Evolutionary conservation across 345 rosid genomes (phyloP).

Genomic region (Citrus cavaleriei): DNA sequence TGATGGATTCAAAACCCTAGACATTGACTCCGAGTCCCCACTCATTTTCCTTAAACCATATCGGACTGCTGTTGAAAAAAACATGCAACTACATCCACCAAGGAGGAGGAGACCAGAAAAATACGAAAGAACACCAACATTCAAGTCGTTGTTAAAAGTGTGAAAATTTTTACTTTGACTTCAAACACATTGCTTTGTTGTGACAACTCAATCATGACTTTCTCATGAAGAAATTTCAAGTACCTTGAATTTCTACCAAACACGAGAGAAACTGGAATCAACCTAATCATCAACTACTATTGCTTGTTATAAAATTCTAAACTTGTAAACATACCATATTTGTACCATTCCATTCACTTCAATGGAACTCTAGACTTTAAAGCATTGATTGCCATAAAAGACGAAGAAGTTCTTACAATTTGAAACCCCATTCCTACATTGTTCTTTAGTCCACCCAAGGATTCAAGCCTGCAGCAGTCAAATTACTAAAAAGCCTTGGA

Average conservation of each 20-base stretch:
- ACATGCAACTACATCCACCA: not conserved
- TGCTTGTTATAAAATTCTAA: not conserved
- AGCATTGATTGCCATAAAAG: slow-evolving; percentile 21
- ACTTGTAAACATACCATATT: not conserved
- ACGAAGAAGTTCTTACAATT: slow-evolving; percentile 33
- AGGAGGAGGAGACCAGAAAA: not conserved
- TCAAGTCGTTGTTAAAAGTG: not conserved
- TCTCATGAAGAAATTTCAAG: not conserved
- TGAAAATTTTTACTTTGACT: not conserved
- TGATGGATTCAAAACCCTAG: not conserved
- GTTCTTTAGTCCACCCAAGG: slow-evolving; percentile 20
- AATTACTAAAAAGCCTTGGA: slow-evolving; percentile 9
- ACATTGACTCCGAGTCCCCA: not conserved
- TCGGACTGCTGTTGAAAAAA: not conserved
- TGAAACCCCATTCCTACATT: slow-evolving; percentile 29
- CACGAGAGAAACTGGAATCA: not conserved
- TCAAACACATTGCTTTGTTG: not conserved
- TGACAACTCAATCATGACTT: slow-evolving; percentile 1
- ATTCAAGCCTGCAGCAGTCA: slow-evolving; percentile 8
- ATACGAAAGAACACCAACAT: not conserved
- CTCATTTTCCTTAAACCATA: not conserved
- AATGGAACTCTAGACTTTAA: slow-evolving; percentile 11
- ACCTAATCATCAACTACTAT: slow-evolving; percentile 6
- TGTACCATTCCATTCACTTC: slow-evolving; percentile 15
- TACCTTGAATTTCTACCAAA: not conserved